phyloP scores from a whole-genome alignment of 139 green algal species.

The Closterium sp. region DNA sequence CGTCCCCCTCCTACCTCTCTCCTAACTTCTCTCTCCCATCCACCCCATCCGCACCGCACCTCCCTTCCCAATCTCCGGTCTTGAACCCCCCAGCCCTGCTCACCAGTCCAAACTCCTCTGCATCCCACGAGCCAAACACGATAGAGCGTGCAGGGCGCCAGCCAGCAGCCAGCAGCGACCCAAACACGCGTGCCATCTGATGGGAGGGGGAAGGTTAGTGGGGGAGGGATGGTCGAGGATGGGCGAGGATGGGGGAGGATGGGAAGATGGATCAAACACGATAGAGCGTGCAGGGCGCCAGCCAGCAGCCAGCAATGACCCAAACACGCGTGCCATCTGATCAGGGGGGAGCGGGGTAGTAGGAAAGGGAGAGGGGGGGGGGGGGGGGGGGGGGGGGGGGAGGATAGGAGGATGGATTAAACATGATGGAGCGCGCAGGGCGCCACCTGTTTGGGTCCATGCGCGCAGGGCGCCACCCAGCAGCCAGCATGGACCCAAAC shows the following conservation, averaged over 20 bases:
- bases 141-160: conserved; percentile 44
- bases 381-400: not conserved
- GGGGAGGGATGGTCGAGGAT: not conserved
- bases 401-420: conserved; percentile 22
- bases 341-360: not conserved
- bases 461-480: conserved; percentile 39
- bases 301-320: too few species aligned
- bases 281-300: conserved; percentile 15
- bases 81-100: not conserved
- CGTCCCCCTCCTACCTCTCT: too few species aligned
- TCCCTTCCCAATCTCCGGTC: too few species aligned
- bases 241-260: not conserved
- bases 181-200: not conserved
- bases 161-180: not conserved
- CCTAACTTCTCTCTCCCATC: too few species aligned
- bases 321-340: too few species aligned
- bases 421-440: conserved; percentile 33
- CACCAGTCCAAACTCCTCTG: conserved; percentile 50
- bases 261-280: too few species aligned
- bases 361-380: not conserved
- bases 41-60: too few species aligned
- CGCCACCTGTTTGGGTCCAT: too few species aligned
- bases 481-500: not conserved
- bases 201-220: not conserved
- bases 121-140: conserved; percentile 51